Evolutionary conservation across 228 moss, liverwort and hornwort species (phyloP).

Genomic region (Sphagnum fallax): DNA sequence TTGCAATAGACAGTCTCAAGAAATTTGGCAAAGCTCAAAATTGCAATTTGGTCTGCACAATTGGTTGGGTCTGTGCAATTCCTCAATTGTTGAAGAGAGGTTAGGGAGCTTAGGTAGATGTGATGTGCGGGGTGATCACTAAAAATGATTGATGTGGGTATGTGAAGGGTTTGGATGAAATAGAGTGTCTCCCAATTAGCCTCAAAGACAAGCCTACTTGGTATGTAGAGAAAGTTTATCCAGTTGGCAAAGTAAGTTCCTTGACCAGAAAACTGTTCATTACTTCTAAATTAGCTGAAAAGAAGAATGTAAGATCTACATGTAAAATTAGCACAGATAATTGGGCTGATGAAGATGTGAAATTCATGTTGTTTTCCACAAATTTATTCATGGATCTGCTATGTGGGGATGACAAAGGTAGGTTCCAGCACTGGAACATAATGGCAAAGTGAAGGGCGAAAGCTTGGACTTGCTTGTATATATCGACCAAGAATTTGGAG

Average conservation of each 20-base stretch:
- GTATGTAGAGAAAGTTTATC: slow-evolving; percentile 51
- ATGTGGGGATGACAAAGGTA: neutral
- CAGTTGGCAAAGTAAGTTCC: slow-evolving; percentile 25
- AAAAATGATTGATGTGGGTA: neutral
- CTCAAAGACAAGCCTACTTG: slow-evolving; percentile 44
- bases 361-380: neutral
- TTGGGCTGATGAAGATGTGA: no score
- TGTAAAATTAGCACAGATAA: no score
- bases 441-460: slow-evolving; percentile 45
- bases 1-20: neutral
- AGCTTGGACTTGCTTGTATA: slow-evolving; percentile 49
- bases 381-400: neutral
- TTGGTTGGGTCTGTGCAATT: no score
- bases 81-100: no score
- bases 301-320: no score
- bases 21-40: neutral
- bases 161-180: slow-evolving; percentile 37
- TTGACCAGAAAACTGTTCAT: no score
- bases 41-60: neutral
- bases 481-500: slow-evolving; percentile 41
- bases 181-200: slow-evolving; percentile 41
- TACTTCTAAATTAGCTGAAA: neutral
- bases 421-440: slow-evolving; percentile 53
- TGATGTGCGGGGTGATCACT: neutral
- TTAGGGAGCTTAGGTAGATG: no score